phyloP scores from a whole-genome alignment of 345 rosid genomes.

The Ailanthus altissimus region DNA sequence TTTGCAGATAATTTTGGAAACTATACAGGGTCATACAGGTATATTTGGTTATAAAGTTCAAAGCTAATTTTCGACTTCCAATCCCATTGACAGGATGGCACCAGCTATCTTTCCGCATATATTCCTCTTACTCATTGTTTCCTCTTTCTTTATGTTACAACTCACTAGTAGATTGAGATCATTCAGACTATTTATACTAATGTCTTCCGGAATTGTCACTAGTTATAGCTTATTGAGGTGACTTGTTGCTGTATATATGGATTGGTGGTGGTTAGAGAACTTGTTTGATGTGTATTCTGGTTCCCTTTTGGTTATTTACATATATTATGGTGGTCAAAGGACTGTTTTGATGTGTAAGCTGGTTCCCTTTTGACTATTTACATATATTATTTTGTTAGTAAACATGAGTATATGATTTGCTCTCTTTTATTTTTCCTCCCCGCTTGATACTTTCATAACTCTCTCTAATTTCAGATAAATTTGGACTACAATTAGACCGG shows the following conservation, averaged over 20 bases:
- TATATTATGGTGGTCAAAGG: not conserved
- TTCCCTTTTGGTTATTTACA: too few species aligned
- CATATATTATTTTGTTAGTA: too few species aligned
- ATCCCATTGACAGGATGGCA: constrained; percentile 1
- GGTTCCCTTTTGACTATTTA: too few species aligned
- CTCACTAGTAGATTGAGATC: not conserved
- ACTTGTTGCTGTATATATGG: not conserved
- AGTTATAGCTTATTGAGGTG: not conserved
- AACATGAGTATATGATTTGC: too few species aligned
- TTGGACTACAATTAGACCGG: too few species aligned
- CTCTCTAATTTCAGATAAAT: too few species aligned
- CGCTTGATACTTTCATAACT: too few species aligned
- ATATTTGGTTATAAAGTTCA: not conserved
- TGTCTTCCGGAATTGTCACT: not conserved
- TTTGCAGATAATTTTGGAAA: constrained; percentile 1
- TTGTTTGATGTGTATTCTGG: not conserved
- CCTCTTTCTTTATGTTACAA: not conserved
- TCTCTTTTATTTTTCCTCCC: too few species aligned
- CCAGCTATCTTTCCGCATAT: not conserved
- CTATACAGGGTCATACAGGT: constrained; percentile 26
- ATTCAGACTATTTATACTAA: not conserved
- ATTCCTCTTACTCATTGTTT: not conserved
- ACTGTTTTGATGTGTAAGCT: not conserved
- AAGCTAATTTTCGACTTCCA: not conserved
- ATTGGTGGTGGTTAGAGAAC: not conserved